Conservation (phyloP, 768 basidiomycete genomes). For the Lactarius evosmus region DNA sequence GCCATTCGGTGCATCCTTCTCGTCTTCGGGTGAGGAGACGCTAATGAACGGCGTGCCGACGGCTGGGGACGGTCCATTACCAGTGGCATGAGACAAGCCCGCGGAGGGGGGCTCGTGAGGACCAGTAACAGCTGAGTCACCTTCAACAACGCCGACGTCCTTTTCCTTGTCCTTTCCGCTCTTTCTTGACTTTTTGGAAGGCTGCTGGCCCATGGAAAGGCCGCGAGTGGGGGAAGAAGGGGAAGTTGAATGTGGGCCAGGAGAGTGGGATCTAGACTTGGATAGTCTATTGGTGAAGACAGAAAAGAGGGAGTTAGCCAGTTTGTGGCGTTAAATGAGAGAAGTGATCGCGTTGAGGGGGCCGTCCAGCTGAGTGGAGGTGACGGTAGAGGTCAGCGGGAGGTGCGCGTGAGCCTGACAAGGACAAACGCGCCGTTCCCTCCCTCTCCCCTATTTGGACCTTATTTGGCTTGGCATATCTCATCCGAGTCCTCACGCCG, state of each 20-base stretch:
- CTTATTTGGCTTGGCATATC: constrained; percentile 23
- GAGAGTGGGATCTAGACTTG: constrained; percentile 70
- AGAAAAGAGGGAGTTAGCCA: constrained; percentile 81
- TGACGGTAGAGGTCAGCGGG: constrained; percentile 14
- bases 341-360: constrained; percentile 6
- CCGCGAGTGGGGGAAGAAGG: constrained; percentile 38
- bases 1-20: constrained; percentile 42
- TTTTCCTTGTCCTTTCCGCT: constrained; percentile 65
- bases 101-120: constrained; percentile 39
- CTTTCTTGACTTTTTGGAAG: constrained; percentile 79
- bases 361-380: constrained; percentile 10
- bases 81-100: constrained; percentile 46
- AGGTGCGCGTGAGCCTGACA: constrained; percentile 1
- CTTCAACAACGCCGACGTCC: constrained; percentile 41
- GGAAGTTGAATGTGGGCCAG: constrained; percentile 49
- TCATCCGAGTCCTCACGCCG: background rate
- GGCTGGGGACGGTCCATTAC: constrained; percentile 33
- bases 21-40: constrained; percentile 37
- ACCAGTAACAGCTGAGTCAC: constrained; percentile 45
- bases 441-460: constrained; percentile 20
- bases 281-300: constrained; percentile 69
- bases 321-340: constrained; percentile 41
- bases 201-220: constrained; percentile 75
- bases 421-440: constrained; percentile 9
- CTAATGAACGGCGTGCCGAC: constrained; percentile 40